Evolutionary conservation across 2,329 filamentous ascomycete genomes (phyloP), one percentile per base, ranked within the genome.

Genomic region (Nemania sp.): DNA sequence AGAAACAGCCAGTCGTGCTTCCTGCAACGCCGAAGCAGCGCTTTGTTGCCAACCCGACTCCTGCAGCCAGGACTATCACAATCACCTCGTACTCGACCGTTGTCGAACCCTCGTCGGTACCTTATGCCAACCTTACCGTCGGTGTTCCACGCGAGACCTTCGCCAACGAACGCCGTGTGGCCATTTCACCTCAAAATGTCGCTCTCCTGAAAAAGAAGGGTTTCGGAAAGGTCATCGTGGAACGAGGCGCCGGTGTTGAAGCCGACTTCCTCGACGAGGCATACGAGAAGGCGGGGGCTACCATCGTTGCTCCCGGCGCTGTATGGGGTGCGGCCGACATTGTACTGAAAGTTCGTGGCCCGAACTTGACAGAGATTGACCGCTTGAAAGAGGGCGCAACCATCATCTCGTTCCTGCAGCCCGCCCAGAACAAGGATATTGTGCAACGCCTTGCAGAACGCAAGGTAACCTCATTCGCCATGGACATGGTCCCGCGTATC

Each of bases 401-500:
- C 0, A 74, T 96, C 58, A 89, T 96, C 67, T 94, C 90, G 2
- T 91, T 96, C 72, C 77, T 97, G 29, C 92, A 96, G 72, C 92
- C 92, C 0, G 83, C 87, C 6, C 90, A 94, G 77, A 96, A 96
- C 75, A 88, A 85, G 75, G 80, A 85, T 9, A 78, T 94, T 5
- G 89, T 96, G 10, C 84, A 92, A 61, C 87, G 86, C 60, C 83
- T 96, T 61, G 87, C 90, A 25, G 80, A 81, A 39, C 85, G 86
- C 50, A 88, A 89, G 29, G 87, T 88, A 1, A 96, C 91, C 0
- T 80, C 86, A 15, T 95, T 97, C 72, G 91, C 92, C 20, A 96
- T 97, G 92, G 92, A 97, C 72, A 89, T 93, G 87, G 89, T 97
- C 54, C 92, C 92, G 15, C 87, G 92, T 42, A 96, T 96, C 68